phyloP scores from a whole-genome alignment of 805 yeast genomes.

The Candida fluviatilis region DNA sequence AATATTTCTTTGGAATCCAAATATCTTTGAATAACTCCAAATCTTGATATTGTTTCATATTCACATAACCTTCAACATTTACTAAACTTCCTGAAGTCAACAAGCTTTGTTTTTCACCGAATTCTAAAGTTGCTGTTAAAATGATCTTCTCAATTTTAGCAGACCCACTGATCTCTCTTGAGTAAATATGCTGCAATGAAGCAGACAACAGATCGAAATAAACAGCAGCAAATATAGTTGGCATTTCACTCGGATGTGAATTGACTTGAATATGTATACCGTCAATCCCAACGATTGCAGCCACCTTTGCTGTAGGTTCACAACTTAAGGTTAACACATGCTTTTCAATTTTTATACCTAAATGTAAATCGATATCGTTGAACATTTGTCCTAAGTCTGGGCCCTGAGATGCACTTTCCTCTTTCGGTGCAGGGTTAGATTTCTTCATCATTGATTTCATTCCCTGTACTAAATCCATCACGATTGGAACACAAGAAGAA shows the following conservation, averaged over 20 bases:
- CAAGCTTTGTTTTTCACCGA: conserved; percentile 36
- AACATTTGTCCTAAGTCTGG: conserved; percentile 37
- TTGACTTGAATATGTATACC: conserved; percentile 59
- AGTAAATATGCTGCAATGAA: conserved; percentile 83
- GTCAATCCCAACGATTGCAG: conserved; percentile 73
- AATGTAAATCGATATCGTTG: conserved; percentile 54
- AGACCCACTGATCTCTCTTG: conserved; percentile 83
- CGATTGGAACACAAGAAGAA: conserved; percentile 75
- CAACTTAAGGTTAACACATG: conserved; percentile 81
- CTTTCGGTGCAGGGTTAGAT: conserved; percentile 5
- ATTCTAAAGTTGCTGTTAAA: conserved; percentile 45
- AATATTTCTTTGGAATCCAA: conserved; percentile 54
- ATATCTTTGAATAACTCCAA: conserved; percentile 75
- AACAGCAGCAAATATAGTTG: conserved; percentile 39
- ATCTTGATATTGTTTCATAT: conserved; percentile 84
- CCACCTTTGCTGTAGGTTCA: conserved; percentile 91
- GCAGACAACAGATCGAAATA: conserved; percentile 57
- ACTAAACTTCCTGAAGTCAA: conserved; percentile 50
- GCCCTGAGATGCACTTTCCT: conserved; percentile 6
- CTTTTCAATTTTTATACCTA: conserved; percentile 61
- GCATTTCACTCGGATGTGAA: conserved; percentile 43
- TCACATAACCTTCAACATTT: conserved; percentile 59
- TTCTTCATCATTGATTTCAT: conserved; percentile 44
- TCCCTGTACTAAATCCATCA: conserved; percentile 54
- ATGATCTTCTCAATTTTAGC: conserved; percentile 44